These are phyloP conservation scores for Wallacemonas rigidus DNA, from an alignment of 208 protist species.

Conservation along the genomic window DNA sequence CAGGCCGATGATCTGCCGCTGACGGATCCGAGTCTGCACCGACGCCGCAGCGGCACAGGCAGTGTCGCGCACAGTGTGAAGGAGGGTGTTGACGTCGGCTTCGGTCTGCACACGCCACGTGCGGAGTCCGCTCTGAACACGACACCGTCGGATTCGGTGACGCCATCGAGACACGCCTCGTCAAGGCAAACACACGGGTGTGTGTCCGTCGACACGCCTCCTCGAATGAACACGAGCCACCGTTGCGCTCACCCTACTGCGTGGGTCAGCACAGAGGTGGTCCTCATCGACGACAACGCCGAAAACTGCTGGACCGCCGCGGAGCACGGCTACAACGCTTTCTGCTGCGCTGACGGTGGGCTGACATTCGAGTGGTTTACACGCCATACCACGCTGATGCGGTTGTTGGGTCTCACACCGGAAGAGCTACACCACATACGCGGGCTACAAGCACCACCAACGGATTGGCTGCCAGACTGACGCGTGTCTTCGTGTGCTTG, in stretches of 20 bases:
- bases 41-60: too few species aligned
- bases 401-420: constrained; percentile 30
- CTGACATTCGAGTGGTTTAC: constrained; percentile 31
- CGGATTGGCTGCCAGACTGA: too few species aligned
- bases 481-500: too few species aligned
- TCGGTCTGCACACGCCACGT: too few species aligned
- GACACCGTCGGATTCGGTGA: neutral
- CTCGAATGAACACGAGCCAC: neutral
- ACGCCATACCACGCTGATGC: constrained; percentile 19
- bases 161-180: neutral
- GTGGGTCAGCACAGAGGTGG: constrained; percentile 48
- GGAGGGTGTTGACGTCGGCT: too few species aligned
- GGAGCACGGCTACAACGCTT: constrained; percentile 38
- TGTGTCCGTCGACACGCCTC: neutral
- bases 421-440: constrained; percentile 18
- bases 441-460: neutral
- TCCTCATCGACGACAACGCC: constrained; percentile 47
- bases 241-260: constrained; percentile 8
- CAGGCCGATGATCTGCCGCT: neutral
- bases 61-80: too few species aligned
- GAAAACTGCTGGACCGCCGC: constrained; percentile 36
- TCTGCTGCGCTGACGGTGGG: constrained; percentile 28
- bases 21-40: too few species aligned
- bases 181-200: neutral
- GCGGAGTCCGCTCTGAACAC: neutral